Evolutionary conservation across 495 filamentous ascomycete species (phyloP).

Genomic region (Choiromyces venosus): DNA sequence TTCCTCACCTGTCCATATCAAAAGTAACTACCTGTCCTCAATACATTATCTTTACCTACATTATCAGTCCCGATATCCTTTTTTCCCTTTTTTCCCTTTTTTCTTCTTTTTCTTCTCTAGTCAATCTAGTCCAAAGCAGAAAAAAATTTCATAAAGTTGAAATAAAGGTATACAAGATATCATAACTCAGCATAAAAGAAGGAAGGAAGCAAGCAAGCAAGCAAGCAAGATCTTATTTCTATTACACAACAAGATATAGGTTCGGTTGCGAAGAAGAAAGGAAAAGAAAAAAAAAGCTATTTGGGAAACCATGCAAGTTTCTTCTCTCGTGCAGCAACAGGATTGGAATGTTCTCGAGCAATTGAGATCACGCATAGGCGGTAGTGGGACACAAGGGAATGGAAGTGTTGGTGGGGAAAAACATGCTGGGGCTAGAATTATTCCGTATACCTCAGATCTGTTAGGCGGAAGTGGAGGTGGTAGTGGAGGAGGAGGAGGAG

Average conservation of each 20-base stretch:
- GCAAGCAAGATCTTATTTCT: not conserved
- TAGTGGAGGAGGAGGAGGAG: slow-evolving; percentile 14
- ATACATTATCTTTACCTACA: not conserved
- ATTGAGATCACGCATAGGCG: not conserved
- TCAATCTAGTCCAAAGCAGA: not conserved
- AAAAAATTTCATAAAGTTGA: not conserved
- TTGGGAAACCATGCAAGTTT: slow-evolving; percentile 7
- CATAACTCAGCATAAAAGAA: not conserved
- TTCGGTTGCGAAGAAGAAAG: not conserved
- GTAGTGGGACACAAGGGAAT: not conserved
- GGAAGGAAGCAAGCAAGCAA: not conserved
- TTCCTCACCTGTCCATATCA: not conserved
- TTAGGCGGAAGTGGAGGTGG: slow-evolving; percentile 5
- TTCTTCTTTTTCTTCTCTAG: not conserved
- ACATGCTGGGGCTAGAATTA: not conserved
- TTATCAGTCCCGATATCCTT: not conserved
- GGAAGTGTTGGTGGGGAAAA: slow-evolving; percentile 1
- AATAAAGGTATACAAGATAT: not conserved
- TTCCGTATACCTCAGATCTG: slow-evolving; percentile 13
- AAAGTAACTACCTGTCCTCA: not conserved
- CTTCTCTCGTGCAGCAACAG: slow-evolving; percentile 7
- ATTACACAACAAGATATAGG: not conserved
- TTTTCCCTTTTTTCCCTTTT: not conserved
- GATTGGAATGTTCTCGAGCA: slow-evolving; percentile 1
- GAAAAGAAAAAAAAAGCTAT: not conserved